Evolutionary conservation across 129 eudicot genomes (phyloP).

Genomic region (Glebionis coronaria): DNA sequence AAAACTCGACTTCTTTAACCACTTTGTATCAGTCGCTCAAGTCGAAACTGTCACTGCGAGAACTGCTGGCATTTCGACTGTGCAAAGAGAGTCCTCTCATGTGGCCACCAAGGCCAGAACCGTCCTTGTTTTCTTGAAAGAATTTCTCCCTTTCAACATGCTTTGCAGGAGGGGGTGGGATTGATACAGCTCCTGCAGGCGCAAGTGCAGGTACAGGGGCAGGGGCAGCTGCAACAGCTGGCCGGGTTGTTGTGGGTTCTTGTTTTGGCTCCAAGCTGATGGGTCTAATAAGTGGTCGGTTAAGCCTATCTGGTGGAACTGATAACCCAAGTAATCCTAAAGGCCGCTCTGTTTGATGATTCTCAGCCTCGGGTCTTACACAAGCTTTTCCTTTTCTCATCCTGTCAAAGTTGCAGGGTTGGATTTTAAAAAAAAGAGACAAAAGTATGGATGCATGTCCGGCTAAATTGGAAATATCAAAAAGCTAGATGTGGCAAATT

Average conservation of each 20-base stretch:
- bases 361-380: slow-evolving; percentile 62
- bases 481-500: background rate
- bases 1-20: background rate
- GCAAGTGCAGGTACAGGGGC: slow-evolving; percentile 9
- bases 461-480: background rate
- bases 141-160: slow-evolving; percentile 87
- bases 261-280: slow-evolving; percentile 52
- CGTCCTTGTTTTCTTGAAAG: slow-evolving; percentile 81
- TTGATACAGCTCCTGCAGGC: slow-evolving; percentile 13
- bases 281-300: slow-evolving; percentile 89
- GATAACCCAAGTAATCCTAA: slow-evolving; percentile 51
- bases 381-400: slow-evolving; percentile 90
- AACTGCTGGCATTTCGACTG: slow-evolving; percentile 74
- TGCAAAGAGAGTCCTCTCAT: slow-evolving; percentile 80
- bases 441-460: background rate
- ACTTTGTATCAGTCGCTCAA: slow-evolving; percentile 38
- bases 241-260: slow-evolving; percentile 35
- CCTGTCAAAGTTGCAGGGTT: slow-evolving; percentile 40
- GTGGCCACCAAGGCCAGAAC: slow-evolving; percentile 58
- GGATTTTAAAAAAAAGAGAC: background rate
- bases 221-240: slow-evolving; percentile 39
- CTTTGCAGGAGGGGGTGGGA: slow-evolving; percentile 97
- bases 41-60: slow-evolving; percentile 65
- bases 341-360: slow-evolving; percentile 36
- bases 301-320: slow-evolving; percentile 53